phyloP scores from a whole-genome alignment of 2,329 filamentous ascomycete genomes.

The Diplodia mutila region DNA sequence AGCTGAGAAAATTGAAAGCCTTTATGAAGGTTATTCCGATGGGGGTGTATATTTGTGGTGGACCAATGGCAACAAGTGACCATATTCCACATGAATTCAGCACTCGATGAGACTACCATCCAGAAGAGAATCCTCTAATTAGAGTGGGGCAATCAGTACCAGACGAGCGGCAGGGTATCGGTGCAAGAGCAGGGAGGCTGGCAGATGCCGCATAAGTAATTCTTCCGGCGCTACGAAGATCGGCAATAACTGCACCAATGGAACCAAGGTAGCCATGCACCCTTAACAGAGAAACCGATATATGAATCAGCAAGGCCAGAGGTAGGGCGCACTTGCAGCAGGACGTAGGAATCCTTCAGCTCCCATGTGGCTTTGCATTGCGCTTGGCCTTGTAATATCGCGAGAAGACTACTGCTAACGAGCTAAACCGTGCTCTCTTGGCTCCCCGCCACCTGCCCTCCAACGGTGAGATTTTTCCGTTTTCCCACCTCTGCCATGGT shows the following conservation, averaged over 20 bases:
- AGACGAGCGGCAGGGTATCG: too few relatives aligned
- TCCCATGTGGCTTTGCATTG: background rate
- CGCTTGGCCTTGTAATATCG: background rate
- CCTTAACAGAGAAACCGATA: background rate
- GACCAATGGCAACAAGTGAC: too few relatives aligned
- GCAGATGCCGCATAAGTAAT: too few relatives aligned
- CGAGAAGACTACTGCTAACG: background rate
- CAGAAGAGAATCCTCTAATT: background rate
- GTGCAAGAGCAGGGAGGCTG: too few relatives aligned
- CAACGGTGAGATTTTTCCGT: too few relatives aligned
- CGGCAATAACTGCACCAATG: background rate
- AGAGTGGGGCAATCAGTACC: background rate
- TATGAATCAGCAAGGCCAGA: background rate
- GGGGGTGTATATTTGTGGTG: too few relatives aligned
- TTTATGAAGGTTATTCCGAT: too few relatives aligned
- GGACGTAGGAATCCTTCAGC: background rate
- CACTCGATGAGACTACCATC: background rate
- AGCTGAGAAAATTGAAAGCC: background rate
- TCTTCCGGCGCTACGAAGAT: conserved; percentile 17
- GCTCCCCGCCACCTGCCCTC: too few relatives aligned
- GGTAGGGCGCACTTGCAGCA: background rate
- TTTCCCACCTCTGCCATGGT: too few relatives aligned
- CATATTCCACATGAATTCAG: background rate
- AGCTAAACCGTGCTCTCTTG: background rate
- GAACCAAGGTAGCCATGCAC: background rate